Base-by-base conservation (phyloP, 345 rosid species). In the Boechera divaricarpa region DNA sequence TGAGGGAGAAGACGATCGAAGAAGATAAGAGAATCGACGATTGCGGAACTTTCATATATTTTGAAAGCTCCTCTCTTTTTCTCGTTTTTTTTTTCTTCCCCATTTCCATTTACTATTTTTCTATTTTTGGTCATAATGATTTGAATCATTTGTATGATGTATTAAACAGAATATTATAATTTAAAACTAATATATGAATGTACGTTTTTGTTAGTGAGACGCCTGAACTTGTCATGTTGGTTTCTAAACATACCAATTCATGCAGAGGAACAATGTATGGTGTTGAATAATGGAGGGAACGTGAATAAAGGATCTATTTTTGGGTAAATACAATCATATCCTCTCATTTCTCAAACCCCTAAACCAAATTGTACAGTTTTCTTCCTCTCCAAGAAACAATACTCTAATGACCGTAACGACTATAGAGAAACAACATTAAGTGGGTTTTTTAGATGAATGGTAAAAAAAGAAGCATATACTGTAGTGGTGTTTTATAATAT, bases 141-240 rank as follows among this genome's bases (percentile, higher is more conserved):
- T 21, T 21, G 24, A 21, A 21, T 28, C 29, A 28, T 41, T 41
- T 29, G 48, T 18, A 18, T 47, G 12, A 16, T 36, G 33, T 33
- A 33, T 36, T 12, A 47, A 3, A 54, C 3, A 52, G 7, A 35
- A 10, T 35, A 56, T 32, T 21, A 47, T 2, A 41, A 2, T 56
- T 29, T 10, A 69, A 49, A 41, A 24, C 49, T 59, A 15, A 21
- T 41, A 24, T 39, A 10, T 31, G n/a, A 59, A 41, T 10, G 64
- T 49, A 69, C 70, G 75, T 76, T 67, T 28, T 18, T 42, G 75
- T 69, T 69, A 77, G 80, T 77, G 75, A 69, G 80, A 54, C 26
- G 65, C 80, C 66, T 70, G 80, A 70, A 77, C 70, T 62, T 63
- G 72, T 63, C 76, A 61, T 76, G 70, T 21, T 21, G 1, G 42